phyloP scores from a whole-genome alignment of 1,139 yeast species.

The Saccharomyces hybrid region DNA sequence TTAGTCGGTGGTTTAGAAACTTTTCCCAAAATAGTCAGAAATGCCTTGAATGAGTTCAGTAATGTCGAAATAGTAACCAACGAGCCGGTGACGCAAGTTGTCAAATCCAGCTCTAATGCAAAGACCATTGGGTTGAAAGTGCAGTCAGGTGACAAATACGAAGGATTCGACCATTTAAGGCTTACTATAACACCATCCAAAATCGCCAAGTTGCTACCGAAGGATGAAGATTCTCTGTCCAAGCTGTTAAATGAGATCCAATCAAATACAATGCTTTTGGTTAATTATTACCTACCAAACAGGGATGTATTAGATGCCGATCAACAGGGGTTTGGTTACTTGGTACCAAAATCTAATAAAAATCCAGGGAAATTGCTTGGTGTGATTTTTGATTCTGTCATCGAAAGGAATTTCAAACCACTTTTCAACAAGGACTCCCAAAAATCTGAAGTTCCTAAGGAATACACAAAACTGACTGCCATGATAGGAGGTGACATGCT shows the following conservation, averaged over 20 bases:
- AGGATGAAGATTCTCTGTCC: conserved; percentile 17
- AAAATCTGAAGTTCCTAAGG: conserved; percentile 21
- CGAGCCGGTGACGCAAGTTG: conserved; percentile 17
- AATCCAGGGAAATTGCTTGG: conserved; percentile 68
- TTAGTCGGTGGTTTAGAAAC: conserved; percentile 47
- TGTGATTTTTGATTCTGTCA: conserved; percentile 82
- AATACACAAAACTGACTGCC: conserved; percentile 66
- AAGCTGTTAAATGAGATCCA: conserved; percentile 32
- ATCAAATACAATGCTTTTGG: conserved; percentile 51
- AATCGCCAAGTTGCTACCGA: conserved; percentile 26
- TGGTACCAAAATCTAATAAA: conserved; percentile 54
- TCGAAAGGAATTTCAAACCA: conserved; percentile 44
- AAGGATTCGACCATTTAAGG: conserved; percentile 46
- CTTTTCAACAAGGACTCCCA: conserved; percentile 24
- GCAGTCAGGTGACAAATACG: conserved; percentile 12
- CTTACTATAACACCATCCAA: conserved; percentile 44
- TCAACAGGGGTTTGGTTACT: conserved; percentile 73
- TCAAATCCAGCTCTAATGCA: conserved; percentile 7
- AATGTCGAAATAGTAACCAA: conserved; percentile 39
- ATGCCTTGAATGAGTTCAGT: conserved; percentile 32
- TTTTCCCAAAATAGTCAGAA: conserved; percentile 40
- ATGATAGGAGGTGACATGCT: conserved; percentile 85
- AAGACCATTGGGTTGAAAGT: conserved; percentile 11
- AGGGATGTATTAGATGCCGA: conserved; percentile 31
- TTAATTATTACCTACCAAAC: conserved; percentile 50